These are phyloP conservation scores for Sabuloglossum arenarium DNA, from an alignment of 495 filamentous ascomycete species.

Conservation along the genomic window DNA sequence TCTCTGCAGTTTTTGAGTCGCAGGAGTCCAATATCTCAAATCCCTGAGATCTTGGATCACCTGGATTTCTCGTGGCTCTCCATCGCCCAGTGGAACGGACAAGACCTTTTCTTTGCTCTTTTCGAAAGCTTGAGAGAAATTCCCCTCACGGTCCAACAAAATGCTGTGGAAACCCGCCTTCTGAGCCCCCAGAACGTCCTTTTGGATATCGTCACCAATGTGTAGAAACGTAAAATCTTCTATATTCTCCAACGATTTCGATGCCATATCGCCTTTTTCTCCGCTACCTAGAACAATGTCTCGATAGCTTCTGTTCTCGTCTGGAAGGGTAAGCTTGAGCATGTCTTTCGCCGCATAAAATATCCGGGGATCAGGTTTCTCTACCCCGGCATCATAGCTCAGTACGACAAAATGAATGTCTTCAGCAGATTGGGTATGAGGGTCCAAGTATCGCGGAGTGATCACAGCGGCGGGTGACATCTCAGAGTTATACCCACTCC, in stretches of 20 bases:
- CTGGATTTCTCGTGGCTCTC: background rate
- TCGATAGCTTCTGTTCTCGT: no score
- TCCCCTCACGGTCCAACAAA: background rate
- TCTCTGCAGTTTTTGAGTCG: background rate
- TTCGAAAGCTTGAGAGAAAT: background rate
- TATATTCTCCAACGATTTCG: background rate
- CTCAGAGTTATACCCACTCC: background rate
- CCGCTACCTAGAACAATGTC: background rate
- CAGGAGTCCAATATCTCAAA: background rate
- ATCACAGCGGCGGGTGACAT: background rate
- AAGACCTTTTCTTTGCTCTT: background rate
- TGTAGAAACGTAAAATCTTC: constrained; percentile 31
- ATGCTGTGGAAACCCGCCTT: constrained; percentile 43
- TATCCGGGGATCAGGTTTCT: constrained; percentile 43
- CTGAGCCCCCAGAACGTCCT: constrained; percentile 39
- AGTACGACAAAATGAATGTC: constrained; percentile 48
- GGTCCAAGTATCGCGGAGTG: background rate
- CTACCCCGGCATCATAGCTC: constrained; percentile 50
- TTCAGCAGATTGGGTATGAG: constrained; percentile 7
- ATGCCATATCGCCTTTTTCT: background rate
- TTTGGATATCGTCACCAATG: constrained; percentile 43
- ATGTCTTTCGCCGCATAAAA: constrained; percentile 36
- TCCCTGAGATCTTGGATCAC: background rate
- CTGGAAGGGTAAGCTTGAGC: constrained; percentile 8
- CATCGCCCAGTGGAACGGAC: background rate